These are phyloP conservation scores for Phytophthora cactorum DNA, from an alignment of 352 stramenopile species.

Conservation along the genomic window DNA sequence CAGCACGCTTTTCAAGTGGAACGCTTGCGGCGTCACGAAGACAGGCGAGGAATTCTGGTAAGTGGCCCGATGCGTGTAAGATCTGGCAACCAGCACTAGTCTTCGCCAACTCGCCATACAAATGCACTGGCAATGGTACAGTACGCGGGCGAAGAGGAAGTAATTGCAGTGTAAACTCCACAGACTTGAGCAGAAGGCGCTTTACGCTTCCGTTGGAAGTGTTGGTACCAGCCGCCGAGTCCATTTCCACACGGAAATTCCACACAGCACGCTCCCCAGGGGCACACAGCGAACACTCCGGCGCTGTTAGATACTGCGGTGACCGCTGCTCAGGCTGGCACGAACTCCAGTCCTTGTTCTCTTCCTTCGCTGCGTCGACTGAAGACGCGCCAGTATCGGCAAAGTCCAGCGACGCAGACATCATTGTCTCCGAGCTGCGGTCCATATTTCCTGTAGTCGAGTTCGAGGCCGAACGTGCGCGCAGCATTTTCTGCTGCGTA, in stretches of 20 bases:
- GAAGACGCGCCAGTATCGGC: constrained; percentile 64
- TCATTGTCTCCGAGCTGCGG: constrained; percentile 71
- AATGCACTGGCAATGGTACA: constrained; percentile 79
- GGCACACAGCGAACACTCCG: constrained; percentile 79
- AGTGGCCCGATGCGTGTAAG: constrained; percentile 76
- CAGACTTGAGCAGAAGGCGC: constrained; percentile 85
- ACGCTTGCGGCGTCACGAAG: constrained; percentile 83
- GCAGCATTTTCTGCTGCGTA: constrained; percentile 60
- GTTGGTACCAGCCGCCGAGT: constrained; percentile 52
- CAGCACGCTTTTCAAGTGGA: constrained; percentile 85
- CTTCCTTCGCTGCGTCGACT: constrained; percentile 69
- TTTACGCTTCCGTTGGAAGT: constrained; percentile 63
- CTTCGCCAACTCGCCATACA: constrained; percentile 89
- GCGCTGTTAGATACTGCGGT: constrained; percentile 64
- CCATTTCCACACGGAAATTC: constrained; percentile 92
- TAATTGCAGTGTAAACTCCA: constrained; percentile 89
- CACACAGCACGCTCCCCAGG: constrained; percentile 85
- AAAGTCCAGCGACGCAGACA: constrained; percentile 59
- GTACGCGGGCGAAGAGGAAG: constrained; percentile 78
- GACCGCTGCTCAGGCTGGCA: constrained; percentile 86
- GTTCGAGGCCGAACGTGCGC: constrained; percentile 63
- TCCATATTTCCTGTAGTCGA: constrained; percentile 53
- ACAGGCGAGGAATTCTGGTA: constrained; percentile 85
- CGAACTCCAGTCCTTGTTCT: constrained; percentile 91
- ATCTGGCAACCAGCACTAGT: constrained; percentile 85